Evolutionary conservation across 805 yeast species (phyloP), one percentile per base, ranked within the genome.

Genomic region (Candida tallmaniae): DNA sequence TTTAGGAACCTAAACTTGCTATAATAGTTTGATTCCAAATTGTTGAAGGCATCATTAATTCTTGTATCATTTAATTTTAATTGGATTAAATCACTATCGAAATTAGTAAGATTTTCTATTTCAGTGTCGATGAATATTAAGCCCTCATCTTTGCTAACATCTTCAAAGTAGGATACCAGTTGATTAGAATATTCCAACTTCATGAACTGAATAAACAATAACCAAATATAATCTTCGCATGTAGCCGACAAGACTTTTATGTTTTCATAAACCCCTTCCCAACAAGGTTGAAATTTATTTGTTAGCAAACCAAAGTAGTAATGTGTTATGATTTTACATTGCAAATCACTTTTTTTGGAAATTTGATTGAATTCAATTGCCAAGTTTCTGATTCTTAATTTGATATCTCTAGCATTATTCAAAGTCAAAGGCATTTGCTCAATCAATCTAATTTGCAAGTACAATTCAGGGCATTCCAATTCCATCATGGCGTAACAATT

Each of bases 241-340:
- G 40, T 37, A 4, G 34, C 35, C 2, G 26, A 23, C 12, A 81
- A 55, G 3, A 56, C 49, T 1, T 79, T 74, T 4, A 85, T 50
- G 4, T 73, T 70, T 40, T 81, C 90, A 35, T 69, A 60, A 2
- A 83, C 83, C 4, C 83, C 87, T 13, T 75, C 72, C 95, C 96
- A 88, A 10, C 83, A 70, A 1, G 97, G 97, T 36, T 86, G 83
- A 46, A 90, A 87, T 38, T 76, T 74, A 22, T 79, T 78, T 4
- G 86, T 68, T 27, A 89, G 58, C 40, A 83, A 68, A 22, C 97
- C 97, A 35, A 65, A 51, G 15, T 56, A 33, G 33, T 46, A 65
- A 19, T 51, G 45, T 45, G 83, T 71, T 24, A 59, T 38, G 7
- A 51, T 30, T 5, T 32, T 32, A 12, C 48, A 41, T 12, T 52